Conservation (phyloP, 805 yeast genomes). For the Candida insectalens region DNA sequence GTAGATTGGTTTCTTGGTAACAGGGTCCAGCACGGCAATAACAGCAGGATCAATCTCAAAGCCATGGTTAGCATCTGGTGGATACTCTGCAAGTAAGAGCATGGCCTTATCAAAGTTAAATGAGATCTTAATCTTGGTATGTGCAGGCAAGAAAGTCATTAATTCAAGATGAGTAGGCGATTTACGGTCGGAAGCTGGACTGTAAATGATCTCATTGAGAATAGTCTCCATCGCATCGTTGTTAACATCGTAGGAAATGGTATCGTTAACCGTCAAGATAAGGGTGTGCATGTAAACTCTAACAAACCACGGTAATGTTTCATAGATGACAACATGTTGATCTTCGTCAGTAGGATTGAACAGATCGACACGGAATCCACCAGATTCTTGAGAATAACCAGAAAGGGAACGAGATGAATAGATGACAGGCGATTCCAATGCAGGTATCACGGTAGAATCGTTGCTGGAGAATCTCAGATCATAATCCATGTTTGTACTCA, state of each 20-base stretch:
- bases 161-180: constrained; percentile 82
- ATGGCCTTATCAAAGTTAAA: constrained; percentile 84
- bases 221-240: constrained; percentile 24
- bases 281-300: constrained; percentile 71
- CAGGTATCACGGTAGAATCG: constrained; percentile 34
- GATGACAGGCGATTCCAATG: constrained; percentile 47
- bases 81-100: constrained; percentile 80
- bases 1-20: constrained; percentile 23
- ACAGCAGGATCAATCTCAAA: constrained; percentile 91
- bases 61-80: constrained; percentile 99
- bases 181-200: constrained; percentile 70
- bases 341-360: constrained; percentile 49
- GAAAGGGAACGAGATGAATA: constrained; percentile 77
- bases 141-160: constrained; percentile 52
- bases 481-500: constrained; percentile 16
- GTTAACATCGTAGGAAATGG: constrained; percentile 10
- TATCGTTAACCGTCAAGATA: constrained; percentile 22
- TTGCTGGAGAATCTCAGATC: constrained; percentile 33
- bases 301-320: constrained; percentile 90
- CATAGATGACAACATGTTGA: constrained; percentile 54
- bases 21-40: constrained; percentile 38
- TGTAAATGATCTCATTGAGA: constrained; percentile 47
- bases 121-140: constrained; percentile 47
- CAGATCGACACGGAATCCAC: constrained; percentile 76
- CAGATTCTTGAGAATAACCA: constrained; percentile 85